Base-by-base conservation (phyloP, 768 basidiomycete genomes). In the Hirschioporus abietinus region DNA sequence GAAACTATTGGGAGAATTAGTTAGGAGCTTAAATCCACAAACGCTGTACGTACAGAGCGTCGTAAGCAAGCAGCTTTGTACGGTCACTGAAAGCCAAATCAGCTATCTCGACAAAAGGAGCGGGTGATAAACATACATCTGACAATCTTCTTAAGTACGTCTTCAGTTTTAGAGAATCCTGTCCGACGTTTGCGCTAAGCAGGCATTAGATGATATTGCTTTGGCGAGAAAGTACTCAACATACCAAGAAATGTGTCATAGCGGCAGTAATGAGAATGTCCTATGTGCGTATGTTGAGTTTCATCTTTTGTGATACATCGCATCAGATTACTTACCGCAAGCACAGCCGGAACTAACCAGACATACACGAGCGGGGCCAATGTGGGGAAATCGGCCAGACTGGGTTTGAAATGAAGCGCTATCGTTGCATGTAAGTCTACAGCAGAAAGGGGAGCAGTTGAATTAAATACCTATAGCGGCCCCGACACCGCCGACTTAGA, bases 211-310 rank as follows among this genome's bases (percentile, higher is more conserved):
- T 23, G 25, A 12, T 17, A 34, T 23, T 52, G 26, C n/a, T 24
- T 35, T 6, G 36, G 27, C 42, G 30, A 64, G 7, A 9, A 34
- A 34, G 18, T n/a, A 26, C 26, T 63, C 20, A 62, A 24, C 35
- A 24, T 67, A 83, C 84, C 73, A 86, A 71, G 42, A 76, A 79
- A 62, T 75, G 70, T 7, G 80, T 79, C 7, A 86, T 76, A 1
- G 77, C 68, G 0, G 71, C 65, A 0, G 86, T 81, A 63, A 87
- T 86, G 10, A 84, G 68, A 8, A 81, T 68, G 70, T 86, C 86
- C 12, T 80, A 78, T 30, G 42, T 20, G 42, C 42, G 42, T 15
- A 20, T 20, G 42, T 10, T 52, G 5, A 52, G 12, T 52, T 30
- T 10, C 20, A 52, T 52, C 20, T 5, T 52, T 15, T 2, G 6